phyloP scores from a whole-genome alignment of 371 early-diverging fungal species.

The Scutellospora calospora region DNA sequence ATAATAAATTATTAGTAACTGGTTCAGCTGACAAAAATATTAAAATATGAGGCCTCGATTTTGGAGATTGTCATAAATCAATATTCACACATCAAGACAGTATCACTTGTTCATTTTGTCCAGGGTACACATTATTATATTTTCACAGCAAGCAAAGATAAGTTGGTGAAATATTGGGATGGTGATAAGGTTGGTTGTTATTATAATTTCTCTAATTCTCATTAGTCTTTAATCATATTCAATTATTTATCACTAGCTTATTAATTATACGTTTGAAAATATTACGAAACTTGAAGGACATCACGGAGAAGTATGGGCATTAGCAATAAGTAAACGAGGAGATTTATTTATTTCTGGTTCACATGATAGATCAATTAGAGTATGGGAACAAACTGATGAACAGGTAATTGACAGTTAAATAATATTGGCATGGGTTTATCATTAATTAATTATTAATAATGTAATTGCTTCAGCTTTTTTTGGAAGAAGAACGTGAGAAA shows the following conservation, averaged over 20 bases:
- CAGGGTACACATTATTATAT: conserved; percentile 95
- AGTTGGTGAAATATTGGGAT: conserved; percentile 95
- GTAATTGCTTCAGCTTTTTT: conserved; percentile 65
- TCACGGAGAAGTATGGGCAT: conserved; percentile 93
- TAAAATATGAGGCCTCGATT: conserved; percentile 98
- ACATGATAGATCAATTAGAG: conserved; percentile 91
- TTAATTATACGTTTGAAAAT: conserved; percentile 76
- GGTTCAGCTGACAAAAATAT: conserved; percentile 96
- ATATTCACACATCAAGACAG: conserved; percentile 94
- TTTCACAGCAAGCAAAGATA: conserved; percentile 90
- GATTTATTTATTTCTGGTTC: conserved; percentile 85
- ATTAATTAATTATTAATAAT: too few relatives aligned
- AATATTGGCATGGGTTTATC: too few relatives aligned
- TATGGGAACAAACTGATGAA: conserved; percentile 96
- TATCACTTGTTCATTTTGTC: conserved; percentile 89
- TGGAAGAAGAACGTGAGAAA: conserved; percentile 97
- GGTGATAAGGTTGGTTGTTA: conserved; percentile 85
- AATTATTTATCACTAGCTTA: too few relatives aligned
- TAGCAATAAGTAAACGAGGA: conserved; percentile 90
- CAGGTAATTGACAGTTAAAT: conserved; percentile 59
- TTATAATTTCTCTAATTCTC: neutral
- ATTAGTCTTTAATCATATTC: too few relatives aligned
- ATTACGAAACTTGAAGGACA: conserved; percentile 92
- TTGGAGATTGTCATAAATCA: conserved; percentile 97
- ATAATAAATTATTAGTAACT: conserved; percentile 87